These are phyloP conservation scores for Ochromonadaceae sp. DNA, from an alignment of 352 stramenopile genomes.

Conservation along the genomic window DNA sequence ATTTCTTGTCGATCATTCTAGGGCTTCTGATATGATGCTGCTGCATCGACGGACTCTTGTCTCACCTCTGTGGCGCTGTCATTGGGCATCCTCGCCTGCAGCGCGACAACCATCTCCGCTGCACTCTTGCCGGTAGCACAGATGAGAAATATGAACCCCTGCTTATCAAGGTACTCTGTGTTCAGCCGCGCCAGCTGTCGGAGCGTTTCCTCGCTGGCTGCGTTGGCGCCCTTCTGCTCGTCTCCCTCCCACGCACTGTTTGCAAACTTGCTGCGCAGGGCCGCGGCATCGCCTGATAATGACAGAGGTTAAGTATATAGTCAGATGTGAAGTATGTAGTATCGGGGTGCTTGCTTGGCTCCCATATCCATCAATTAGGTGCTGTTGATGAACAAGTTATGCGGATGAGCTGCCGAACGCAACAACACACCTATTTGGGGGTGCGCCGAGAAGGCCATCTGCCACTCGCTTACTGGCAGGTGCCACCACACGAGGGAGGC, in stretches of 20 bases:
- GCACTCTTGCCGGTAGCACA: slow-evolving; percentile 33
- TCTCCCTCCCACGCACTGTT: slow-evolving; percentile 17
- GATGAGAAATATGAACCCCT: slow-evolving; percentile 33
- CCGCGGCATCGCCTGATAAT: not conserved
- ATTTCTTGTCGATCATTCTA: not conserved
- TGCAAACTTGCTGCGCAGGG: not conserved
- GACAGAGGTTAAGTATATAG: too few relatives aligned
- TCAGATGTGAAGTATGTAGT: too few relatives aligned
- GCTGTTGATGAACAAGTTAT: not conserved
- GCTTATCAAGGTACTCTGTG: slow-evolving; percentile 20
- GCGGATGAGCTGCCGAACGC: not conserved
- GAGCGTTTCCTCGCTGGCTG: slow-evolving; percentile 18
- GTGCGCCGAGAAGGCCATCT: slow-evolving; percentile 17
- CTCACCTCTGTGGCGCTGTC: slow-evolving; percentile 24
- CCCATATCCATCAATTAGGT: not conserved
- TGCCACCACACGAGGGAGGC: slow-evolving; percentile 12
- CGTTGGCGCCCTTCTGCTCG: slow-evolving; percentile 20
- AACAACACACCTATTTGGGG: slow-evolving; percentile 15
- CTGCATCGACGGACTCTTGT: not conserved
- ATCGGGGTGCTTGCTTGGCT: too few relatives aligned
- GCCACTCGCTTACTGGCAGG: slow-evolving; percentile 1
- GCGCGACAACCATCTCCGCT: slow-evolving; percentile 27
- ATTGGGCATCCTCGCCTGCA: slow-evolving; percentile 24
- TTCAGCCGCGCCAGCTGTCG: slow-evolving; percentile 24
- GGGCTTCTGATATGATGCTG: not conserved